Percentiles rank a stretch among this genome's conserved stretches.
phyloP scores from a whole-genome alignment of 2,329 filamentous ascomycete species.

The Aureobasidium sp. region DNA sequence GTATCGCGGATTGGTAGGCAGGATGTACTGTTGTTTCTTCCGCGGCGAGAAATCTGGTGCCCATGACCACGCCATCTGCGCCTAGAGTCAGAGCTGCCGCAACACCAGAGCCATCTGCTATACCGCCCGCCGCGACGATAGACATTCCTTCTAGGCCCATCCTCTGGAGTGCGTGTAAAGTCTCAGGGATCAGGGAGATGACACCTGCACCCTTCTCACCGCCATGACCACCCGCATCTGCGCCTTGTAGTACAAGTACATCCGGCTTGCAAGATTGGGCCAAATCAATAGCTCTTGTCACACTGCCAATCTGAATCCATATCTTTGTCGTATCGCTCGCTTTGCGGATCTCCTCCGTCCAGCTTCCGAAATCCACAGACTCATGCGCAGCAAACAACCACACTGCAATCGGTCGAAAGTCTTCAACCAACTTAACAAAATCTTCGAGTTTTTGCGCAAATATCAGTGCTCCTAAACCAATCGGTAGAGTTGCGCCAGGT shows the following conservation, averaged over 20 bases:
- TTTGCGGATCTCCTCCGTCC: slow-evolving; percentile 21
- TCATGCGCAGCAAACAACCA: slow-evolving; percentile 57
- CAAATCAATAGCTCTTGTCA: slow-evolving; percentile 44
- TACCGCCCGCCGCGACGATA: slow-evolving; percentile 47
- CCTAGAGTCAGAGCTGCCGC: slow-evolving; percentile 45
- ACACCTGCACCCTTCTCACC: slow-evolving; percentile 46
- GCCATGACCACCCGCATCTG: slow-evolving; percentile 57
- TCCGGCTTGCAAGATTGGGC: slow-evolving; percentile 41
- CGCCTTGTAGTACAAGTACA: slow-evolving; percentile 52
- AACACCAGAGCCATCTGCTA: slow-evolving; percentile 44
- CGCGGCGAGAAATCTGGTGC: slow-evolving; percentile 52
- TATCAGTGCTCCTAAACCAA: background rate
- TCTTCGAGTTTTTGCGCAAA: background rate
- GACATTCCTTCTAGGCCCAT: slow-evolving; percentile 11
- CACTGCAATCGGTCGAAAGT: slow-evolving; percentile 20
- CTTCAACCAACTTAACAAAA: background rate
- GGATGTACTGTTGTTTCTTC: slow-evolving; percentile 35
- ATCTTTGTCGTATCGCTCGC: slow-evolving; percentile 33
- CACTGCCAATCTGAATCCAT: slow-evolving; percentile 54
- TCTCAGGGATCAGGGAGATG: slow-evolving; percentile 49
- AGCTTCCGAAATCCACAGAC: slow-evolving; percentile 27
- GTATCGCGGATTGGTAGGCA: slow-evolving; percentile 38
- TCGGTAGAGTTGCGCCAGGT: background rate
- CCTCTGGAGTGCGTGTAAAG: slow-evolving; percentile 35
- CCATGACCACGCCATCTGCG: slow-evolving; percentile 46